phyloP scores from a whole-genome alignment of 768 basidiomycete species.

The Leccinellum luteum region DNA sequence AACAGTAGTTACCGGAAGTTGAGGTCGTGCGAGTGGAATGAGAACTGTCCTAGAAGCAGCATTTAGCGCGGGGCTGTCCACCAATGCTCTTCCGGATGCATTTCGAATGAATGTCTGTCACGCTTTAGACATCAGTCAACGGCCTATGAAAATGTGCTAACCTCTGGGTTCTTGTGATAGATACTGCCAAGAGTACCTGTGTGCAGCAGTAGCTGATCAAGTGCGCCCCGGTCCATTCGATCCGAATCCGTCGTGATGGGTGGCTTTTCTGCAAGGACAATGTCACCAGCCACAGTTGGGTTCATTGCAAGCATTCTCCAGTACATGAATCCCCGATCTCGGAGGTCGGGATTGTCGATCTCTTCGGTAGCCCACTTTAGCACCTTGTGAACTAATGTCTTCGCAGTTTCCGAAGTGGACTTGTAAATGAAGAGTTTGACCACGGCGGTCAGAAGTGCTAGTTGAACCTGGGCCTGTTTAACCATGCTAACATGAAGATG shows the following conservation, averaged over 20 bases:
- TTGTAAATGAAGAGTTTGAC: conserved; percentile 97
- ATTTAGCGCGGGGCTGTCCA: conserved; percentile 90
- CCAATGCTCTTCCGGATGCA: conserved; percentile 76
- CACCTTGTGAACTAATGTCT: conserved; percentile 90
- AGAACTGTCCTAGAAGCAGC: conserved; percentile 71
- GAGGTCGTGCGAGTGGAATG: conserved; percentile 54
- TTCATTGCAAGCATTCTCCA: conserved; percentile 97
- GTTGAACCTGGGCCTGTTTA: conserved; percentile 69
- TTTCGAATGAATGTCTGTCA: conserved; percentile 88
- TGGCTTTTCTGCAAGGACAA: conserved; percentile 92
- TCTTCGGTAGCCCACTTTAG: conserved; percentile 97
- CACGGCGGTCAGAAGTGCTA: conserved; percentile 88
- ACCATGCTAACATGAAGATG: background rate
- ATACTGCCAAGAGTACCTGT: conserved; percentile 94
- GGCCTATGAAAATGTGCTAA: conserved; percentile 28
- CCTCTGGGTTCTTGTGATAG: conserved; percentile 97
- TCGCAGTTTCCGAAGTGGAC: conserved; percentile 74
- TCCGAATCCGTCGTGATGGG: conserved; percentile 98
- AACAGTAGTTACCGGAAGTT: conserved; percentile 44
- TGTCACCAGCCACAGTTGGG: conserved; percentile 81
- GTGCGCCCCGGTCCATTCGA: conserved; percentile 92
- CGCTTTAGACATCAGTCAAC: conserved; percentile 10
- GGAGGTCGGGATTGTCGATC: conserved; percentile 95
- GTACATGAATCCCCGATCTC: conserved; percentile 99
- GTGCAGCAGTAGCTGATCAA: conserved; percentile 92